Conservation (phyloP, 495 filamentous ascomycete species). For the Aspergillus nidulans region DNA sequence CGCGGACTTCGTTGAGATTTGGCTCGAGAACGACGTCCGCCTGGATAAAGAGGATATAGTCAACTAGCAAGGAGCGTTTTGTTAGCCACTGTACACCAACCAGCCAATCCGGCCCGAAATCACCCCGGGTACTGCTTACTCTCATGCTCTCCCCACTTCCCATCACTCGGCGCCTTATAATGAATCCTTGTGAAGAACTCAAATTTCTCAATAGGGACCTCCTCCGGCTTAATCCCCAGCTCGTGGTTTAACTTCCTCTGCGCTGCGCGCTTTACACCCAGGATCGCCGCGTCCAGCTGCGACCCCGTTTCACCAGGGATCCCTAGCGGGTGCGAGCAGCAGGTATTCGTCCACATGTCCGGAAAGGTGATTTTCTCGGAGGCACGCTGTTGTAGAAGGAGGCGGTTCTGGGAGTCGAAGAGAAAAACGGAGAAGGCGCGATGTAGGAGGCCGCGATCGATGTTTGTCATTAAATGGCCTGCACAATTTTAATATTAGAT, state of each 20-base stretch:
- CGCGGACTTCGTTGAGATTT: conserved; percentile 86
- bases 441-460: conserved; percentile 90
- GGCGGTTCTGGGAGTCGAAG: conserved; percentile 81
- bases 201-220: conserved; percentile 91
- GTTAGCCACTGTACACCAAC: neutral
- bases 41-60: conserved; percentile 99
- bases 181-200: conserved; percentile 94
- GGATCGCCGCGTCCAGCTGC: conserved; percentile 71
- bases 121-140: conserved; percentile 58
- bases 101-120: neutral
- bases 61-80: conserved; percentile 56
- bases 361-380: conserved; percentile 99
- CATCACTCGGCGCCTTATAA: conserved; percentile 95
- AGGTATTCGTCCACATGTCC: conserved; percentile 99
- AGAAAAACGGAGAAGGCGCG: conserved; percentile 97
- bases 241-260: conserved; percentile 92
- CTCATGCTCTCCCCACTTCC: conserved; percentile 98
- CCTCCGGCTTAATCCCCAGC: conserved; percentile 81
- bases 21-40: conserved; percentile 75
- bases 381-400: conserved; percentile 93
- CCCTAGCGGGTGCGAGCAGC: conserved; percentile 94
- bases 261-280: conserved; percentile 84
- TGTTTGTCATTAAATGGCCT: conserved; percentile 99
- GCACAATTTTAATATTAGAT: too few relatives aligned
- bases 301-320: conserved; percentile 87